Base-by-base conservation (phyloP, 2,329 filamentous ascomycete species). In the Penicillium sp. region DNA sequence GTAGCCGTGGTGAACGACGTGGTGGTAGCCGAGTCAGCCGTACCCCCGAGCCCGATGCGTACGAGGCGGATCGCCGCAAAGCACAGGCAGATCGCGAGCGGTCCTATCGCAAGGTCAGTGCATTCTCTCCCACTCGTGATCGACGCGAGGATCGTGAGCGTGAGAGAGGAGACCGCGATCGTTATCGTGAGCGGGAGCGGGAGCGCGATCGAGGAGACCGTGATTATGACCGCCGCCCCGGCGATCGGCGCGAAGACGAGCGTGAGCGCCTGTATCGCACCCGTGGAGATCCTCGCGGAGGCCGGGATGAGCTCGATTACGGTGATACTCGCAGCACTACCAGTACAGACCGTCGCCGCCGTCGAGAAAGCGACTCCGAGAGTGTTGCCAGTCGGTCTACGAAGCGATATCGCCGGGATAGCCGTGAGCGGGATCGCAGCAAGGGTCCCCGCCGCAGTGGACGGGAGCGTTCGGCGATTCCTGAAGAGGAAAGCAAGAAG, bases 1-100 rank as follows among this genome's bases (percentile, higher is more conserved):
- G 78, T 58, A 72, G 75, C 37, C 71, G 75, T 49, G 75, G 75
- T 54, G 76, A 78, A 45, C 70, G 76, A 59, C 70, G 74, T 48
- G 74, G 76, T 28, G 73, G 76, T 43, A 80, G 80, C 66, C 83
- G 91, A 68, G 86, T 86, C 68, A 96, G 91, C 73, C 91, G 92
- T 69, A 93, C 90, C 68, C 93, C 92, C n/a, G 95, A 98, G 76
- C 86, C 87, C 59, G 93, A 99, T 78, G 87, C 91, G 20, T 99
- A 99, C 76, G 95, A 98, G 77, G 95, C 93, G 61, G 95, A 99
- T 74, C 88, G 95, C 66, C 90, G 92, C 70, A 95, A 94, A 76
- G 94, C 94, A 45, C 93, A 95, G 72, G 92, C 93, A 59, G 93
- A 96, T 73, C 89, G 96, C 50, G 96, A 98, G 79, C 90, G 93